phyloP scores from a whole-genome alignment of 129 eudicot genomes.

The Flaveria sonorensis region DNA sequence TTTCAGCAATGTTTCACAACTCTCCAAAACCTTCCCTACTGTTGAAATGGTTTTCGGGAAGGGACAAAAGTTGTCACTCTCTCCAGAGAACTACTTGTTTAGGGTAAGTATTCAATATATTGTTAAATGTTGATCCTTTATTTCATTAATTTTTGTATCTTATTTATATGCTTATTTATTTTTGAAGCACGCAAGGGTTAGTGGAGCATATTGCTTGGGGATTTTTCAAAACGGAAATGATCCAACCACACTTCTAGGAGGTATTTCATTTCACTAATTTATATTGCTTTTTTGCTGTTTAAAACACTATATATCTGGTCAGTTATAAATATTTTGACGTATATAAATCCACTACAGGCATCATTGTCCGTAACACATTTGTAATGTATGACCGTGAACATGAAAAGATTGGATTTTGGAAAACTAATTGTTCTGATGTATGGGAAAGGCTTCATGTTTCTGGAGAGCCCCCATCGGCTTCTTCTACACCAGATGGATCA shows the following conservation, averaged over 20 bases:
- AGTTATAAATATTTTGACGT: conserved; percentile 7
- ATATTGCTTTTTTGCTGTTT: background rate
- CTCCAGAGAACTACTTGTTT: conserved; percentile 97
- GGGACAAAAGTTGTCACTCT: conserved; percentile 72
- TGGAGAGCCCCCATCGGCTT: conserved; percentile 44
- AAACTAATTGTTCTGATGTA: conserved; percentile 90
- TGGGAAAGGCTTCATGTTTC: conserved; percentile 73
- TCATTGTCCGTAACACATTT: conserved; percentile 90
- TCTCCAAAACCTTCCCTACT: conserved; percentile 73
- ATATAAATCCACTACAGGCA: conserved; percentile 48
- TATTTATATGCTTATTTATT: background rate
- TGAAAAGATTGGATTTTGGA: conserved; percentile 95
- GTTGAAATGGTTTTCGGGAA: conserved; percentile 88
- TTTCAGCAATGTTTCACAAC: conserved; percentile 74
- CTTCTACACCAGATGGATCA: conserved; percentile 44
- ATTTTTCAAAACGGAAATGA: conserved; percentile 93
- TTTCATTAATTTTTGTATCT: background rate
- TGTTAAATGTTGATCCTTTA: background rate
- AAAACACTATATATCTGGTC: background rate
- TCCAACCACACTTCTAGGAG: conserved; percentile 97
- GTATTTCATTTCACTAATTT: conserved; percentile 33
- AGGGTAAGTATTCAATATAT: conserved; percentile 50
- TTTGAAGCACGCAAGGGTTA: conserved; percentile 79
- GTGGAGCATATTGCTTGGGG: conserved; percentile 96
- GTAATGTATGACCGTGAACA: conserved; percentile 94